A percentile compares a stretch with the other conserved stretches of the same genome.
Conservation (phyloP, 1,139 yeast genomes). For the Kodamaea suecica region DNA sequence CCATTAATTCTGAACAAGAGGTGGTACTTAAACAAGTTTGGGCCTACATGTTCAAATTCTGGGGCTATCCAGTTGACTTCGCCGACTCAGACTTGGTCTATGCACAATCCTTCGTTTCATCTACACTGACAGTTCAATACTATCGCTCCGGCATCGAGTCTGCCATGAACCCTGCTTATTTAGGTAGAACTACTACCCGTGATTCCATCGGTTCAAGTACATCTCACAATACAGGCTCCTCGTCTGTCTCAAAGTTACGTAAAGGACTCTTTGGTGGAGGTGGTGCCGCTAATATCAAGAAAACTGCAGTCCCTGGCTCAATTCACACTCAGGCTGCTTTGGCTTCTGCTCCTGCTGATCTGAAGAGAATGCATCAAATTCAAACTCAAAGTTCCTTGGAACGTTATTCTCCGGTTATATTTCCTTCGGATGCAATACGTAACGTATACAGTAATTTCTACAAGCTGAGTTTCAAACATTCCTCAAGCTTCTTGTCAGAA, state of each 20-base stretch:
- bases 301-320: background rate
- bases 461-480: slow-evolving; percentile 24
- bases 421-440: slow-evolving; percentile 23
- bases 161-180: slow-evolving; percentile 18
- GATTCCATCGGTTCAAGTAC: slow-evolving; percentile 27
- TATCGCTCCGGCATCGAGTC: slow-evolving; percentile 16
- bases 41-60: slow-evolving; percentile 60
- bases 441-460: slow-evolving; percentile 25
- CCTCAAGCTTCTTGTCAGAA: slow-evolving; percentile 21
- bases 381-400: slow-evolving; percentile 31
- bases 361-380: slow-evolving; percentile 29
- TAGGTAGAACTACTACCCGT: slow-evolving; percentile 27
- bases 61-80: slow-evolving; percentile 55
- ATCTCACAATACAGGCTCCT: slow-evolving; percentile 24
- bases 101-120: slow-evolving; percentile 35
- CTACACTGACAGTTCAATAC: slow-evolving; percentile 19
- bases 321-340: background rate
- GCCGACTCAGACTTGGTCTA: slow-evolving; percentile 32
- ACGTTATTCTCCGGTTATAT: slow-evolving; percentile 25
- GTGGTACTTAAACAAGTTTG: slow-evolving; percentile 68
- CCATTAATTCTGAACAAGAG: slow-evolving; percentile 62
- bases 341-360: slow-evolving; percentile 16
- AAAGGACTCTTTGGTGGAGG: slow-evolving; percentile 1
- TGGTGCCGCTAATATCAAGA: background rate
- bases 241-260: slow-evolving; percentile 6